Base-by-base conservation (phyloP, 768 basidiomycete species). In the Tubosaeta brunneosetosa region DNA sequence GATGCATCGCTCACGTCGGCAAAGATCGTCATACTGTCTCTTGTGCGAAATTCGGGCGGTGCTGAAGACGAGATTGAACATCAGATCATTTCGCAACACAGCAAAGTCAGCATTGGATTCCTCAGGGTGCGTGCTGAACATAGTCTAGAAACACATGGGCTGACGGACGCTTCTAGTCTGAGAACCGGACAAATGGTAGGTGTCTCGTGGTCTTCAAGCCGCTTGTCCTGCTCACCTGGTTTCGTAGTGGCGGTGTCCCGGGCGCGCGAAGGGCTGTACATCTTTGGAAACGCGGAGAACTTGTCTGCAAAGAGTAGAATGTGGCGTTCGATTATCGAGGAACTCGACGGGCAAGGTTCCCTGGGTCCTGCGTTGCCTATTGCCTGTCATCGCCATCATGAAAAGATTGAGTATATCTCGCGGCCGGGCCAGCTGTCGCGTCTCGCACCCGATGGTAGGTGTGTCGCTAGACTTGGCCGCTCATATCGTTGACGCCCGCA, bases 241-340 rank as follows among this genome's bases (percentile, higher is more conserved):
- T 31, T 19, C 17, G 2, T 54, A 75, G 88, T 90, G 38, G 86
- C 89, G 0, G 64, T 91, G 4, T 88, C 87, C 19, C 76, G 88
- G 19, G 88, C 88, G 4, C 77, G 80, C 45, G 81, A 91, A 54
- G 88, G 88, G 5, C 69, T 91, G 2, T 90, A 77, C 60, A 79
- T 91, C 31, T 67, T 91, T 4, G 88, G 89, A 22, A 88, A 88
- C 49, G 80, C 84, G 0, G 64, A 74, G 0, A 78, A 82, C 38
- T 62, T 87, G 40, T 69, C 77, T 4, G 67, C 73, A 14, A 73
- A 69, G 51, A 82, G 78, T 52, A 47, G 62, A 10, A 85, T 84
- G 68, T 90, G 87, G 88, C 64, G 62, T 1, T 68, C 64, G 0
- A 72, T 88, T 13, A 66, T 86, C 2, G 74, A 82, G n/a, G 77